Evolutionary conservation across 495 filamentous ascomycete genomes (phyloP), one percentile per base, ranked within the genome.

Genomic region (Aspergillus bertholletiae): DNA sequence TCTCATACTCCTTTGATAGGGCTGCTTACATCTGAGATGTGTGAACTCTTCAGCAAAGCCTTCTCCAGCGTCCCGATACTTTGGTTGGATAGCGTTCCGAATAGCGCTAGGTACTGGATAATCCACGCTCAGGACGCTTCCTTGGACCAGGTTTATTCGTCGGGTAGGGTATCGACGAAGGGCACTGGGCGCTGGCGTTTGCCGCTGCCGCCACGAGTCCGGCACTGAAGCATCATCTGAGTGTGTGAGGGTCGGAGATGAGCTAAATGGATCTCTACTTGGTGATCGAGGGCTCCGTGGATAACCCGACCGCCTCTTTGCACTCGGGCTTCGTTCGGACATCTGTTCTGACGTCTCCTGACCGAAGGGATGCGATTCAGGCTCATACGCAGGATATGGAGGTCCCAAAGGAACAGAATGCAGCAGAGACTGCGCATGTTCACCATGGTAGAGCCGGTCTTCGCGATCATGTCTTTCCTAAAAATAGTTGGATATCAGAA

Each of bases 71-170:
- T 85, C 83, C 13, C 89, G 82, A 67, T 97, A 97, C 66, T 96
- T 90, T n/a, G 85, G 73, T 74, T 98, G 91, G 28, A 97, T 84
- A 30, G 94, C 90, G 67, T 98, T 97, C 67, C 95, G 88, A 65
- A 98, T 97, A 53, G 94, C 93, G 72, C 89, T 95, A 28, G 94
- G 94, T 6, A 96, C 94, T 2, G 94, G 94, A 70, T 98, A 95
- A 69, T 97, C 94, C 58, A 96, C 89, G 72, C 92, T 96, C 66
- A 98, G 80, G 59, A 97, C 94, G 55, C 88, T 89, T 58, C 92
- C 92, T 73, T 97, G 93, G 27, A 92, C 88, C 41, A 98, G 83
- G 75, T 97, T 97, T 67, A 97, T 88, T 73, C 96, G 96, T 66
- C 94, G 83, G 32, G 94, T 98, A 23, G 87, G 83, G 73, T 92